Conservation (phyloP, 2,329 filamentous ascomycete species). For the Coleophoma cylindrospora region DNA sequence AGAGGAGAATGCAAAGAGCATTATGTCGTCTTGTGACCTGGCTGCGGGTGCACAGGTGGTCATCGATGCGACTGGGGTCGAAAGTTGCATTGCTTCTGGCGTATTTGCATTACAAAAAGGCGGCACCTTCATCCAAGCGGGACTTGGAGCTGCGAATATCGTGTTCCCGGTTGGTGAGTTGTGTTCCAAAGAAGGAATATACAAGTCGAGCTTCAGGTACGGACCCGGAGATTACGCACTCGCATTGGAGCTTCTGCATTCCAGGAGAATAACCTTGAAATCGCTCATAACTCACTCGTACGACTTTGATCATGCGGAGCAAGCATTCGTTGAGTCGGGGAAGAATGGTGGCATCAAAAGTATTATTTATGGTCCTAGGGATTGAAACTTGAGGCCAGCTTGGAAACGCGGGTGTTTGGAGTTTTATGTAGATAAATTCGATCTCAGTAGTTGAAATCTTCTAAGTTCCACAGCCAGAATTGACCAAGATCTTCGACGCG, state of each 20-base stretch:
- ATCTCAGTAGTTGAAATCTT: neutral
- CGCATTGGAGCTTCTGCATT: conserved; percentile 66
- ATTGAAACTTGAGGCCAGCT: neutral
- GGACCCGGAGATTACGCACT: conserved; percentile 30
- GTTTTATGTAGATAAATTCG: too few relatives aligned
- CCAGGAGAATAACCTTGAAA: conserved; percentile 71
- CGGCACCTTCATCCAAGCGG: conserved; percentile 44
- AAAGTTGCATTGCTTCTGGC: conserved; percentile 41
- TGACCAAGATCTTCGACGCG: conserved; percentile 14
- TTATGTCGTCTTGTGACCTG: neutral
- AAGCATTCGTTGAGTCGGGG: conserved; percentile 54
- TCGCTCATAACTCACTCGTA: conserved; percentile 71
- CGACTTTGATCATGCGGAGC: conserved; percentile 71
- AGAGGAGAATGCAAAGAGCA: neutral
- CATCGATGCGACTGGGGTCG: conserved; percentile 40
- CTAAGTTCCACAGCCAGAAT: conserved; percentile 26
- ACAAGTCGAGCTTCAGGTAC: conserved; percentile 25
- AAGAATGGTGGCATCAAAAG: conserved; percentile 17
- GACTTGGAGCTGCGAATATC: conserved; percentile 22
- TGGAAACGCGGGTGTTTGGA: too few relatives aligned
- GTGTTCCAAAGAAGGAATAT: conserved; percentile 21
- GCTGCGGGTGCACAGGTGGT: conserved; percentile 40
- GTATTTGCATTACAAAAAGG: conserved; percentile 39
- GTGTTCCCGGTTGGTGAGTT: conserved; percentile 19
- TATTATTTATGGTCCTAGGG: conserved; percentile 17